Percentiles rank a stretch among this genome's conserved stretches.
phyloP scores from a whole-genome alignment of 768 basidiomycete genomes.

The Boletus pseudo-olivaceus region DNA sequence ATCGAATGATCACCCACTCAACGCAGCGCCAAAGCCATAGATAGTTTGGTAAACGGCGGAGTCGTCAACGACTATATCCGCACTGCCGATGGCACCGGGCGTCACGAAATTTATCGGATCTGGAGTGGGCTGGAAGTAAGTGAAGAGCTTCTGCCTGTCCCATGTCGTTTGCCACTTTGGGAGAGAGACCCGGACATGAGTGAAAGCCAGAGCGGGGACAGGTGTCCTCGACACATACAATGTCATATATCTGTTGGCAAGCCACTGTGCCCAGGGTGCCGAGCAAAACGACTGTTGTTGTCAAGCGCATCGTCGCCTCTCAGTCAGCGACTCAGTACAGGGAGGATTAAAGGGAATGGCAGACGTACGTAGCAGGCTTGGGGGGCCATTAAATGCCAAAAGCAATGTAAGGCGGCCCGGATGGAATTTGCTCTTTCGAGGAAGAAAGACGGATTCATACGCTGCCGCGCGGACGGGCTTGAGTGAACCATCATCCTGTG shows the following conservation, averaged over 20 bases:
- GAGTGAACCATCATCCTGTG: not conserved
- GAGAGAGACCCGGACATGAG: not conserved
- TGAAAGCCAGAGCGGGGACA: not conserved
- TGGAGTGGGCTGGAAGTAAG: conserved; percentile 29
- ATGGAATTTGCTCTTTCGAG: not conserved
- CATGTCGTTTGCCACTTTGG: conserved; percentile 54
- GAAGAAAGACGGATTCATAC: not conserved
- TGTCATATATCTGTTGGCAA: conserved; percentile 54
- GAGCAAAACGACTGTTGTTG: conserved; percentile 12
- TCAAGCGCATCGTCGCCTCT: conserved; percentile 15
- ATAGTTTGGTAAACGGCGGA: conserved; percentile 55
- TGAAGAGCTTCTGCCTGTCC: conserved; percentile 30
- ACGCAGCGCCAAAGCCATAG: conserved; percentile 60
- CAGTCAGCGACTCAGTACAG: not conserved
- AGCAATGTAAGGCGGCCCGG: conserved; percentile 3
- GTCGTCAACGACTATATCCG: conserved; percentile 63
- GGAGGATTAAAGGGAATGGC: conserved; percentile 2
- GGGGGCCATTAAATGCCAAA: conserved; percentile 17
- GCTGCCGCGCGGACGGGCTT: not conserved
- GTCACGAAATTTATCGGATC: conserved; percentile 31
- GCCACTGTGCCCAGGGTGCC: conserved; percentile 23
- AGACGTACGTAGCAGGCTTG: not conserved
- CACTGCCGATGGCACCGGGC: conserved; percentile 53
- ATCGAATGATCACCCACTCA: conserved; percentile 43
- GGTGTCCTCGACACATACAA: conserved; percentile 33